phyloP scores from a whole-genome alignment of 2,329 filamentous ascomycete species.

The Aspergillus jensenii region DNA sequence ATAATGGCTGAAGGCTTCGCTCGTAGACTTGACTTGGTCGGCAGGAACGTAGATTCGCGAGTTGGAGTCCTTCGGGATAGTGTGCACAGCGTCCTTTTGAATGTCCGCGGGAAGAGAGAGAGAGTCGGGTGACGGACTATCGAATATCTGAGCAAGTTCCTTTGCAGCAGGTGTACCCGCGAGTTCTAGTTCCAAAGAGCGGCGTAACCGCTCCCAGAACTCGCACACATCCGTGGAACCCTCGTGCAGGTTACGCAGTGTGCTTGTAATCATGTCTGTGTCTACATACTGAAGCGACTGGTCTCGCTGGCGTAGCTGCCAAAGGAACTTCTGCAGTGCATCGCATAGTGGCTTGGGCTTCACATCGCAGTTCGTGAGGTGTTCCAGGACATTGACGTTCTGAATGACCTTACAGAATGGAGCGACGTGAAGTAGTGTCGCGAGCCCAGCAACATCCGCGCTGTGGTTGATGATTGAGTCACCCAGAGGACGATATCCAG shows the following conservation, averaged over 20 bases:
- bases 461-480: slow-evolving; percentile 47
- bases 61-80: slow-evolving; percentile 38
- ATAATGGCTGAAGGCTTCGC: slow-evolving; percentile 35
- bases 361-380: slow-evolving; percentile 44
- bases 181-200: slow-evolving; percentile 54
- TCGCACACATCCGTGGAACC: slow-evolving; percentile 54
- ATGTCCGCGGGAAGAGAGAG: slow-evolving; percentile 7
- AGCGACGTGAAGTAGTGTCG: slow-evolving; percentile 59
- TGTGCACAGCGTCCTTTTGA: slow-evolving; percentile 31
- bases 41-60: slow-evolving; percentile 41
- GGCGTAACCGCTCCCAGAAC: slow-evolving; percentile 55
- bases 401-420: slow-evolving; percentile 60
- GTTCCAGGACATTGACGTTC: slow-evolving; percentile 47
- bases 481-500: slow-evolving; percentile 55
- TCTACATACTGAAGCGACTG: slow-evolving; percentile 41
- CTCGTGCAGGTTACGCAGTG: slow-evolving; percentile 42
- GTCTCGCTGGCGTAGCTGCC: slow-evolving; percentile 48
- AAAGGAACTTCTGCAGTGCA: slow-evolving; percentile 54
- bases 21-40: slow-evolving; percentile 37
- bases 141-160: slow-evolving; percentile 49
- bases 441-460: slow-evolving; percentile 55
- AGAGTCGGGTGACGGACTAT: slow-evolving; percentile 32
- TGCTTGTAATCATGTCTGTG: slow-evolving; percentile 42
- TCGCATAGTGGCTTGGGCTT: slow-evolving; percentile 53
- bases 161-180: slow-evolving; percentile 43